A percentile compares a stretch with the other conserved stretches of the same genome.
Evolutionary conservation across 2,329 filamentous ascomycete genomes (phyloP).

Genomic region (Aspergillus proliferans): DNA sequence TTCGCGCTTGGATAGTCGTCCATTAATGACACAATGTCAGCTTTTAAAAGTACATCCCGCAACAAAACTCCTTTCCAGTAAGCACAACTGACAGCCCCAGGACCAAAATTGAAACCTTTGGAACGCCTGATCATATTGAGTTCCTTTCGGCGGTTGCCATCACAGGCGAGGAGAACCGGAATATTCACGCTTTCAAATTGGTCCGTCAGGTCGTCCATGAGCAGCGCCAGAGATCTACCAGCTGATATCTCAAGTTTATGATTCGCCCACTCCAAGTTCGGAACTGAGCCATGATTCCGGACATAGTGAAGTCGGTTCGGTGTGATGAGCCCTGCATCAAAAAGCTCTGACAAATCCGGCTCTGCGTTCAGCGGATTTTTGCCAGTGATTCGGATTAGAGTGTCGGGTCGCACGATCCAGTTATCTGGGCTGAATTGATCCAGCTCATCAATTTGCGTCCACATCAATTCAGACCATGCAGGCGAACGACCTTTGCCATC

Average conservation of each 20-base stretch:
- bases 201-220: conserved; percentile 43
- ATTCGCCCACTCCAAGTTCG: conserved; percentile 45
- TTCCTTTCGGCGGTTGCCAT: conserved; percentile 48
- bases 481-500: conserved; percentile 38
- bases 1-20: conserved; percentile 12
- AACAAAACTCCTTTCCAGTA: conserved; percentile 48
- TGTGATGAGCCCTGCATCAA: conserved; percentile 45
- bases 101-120: conserved; percentile 46
- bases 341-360: conserved; percentile 37
- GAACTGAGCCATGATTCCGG: conserved; percentile 50
- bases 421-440: conserved; percentile 51
- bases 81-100: conserved; percentile 43
- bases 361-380: conserved; percentile 51
- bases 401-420: conserved; percentile 45
- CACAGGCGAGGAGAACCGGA: conserved; percentile 44
- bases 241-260: conserved; percentile 43
- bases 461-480: conserved; percentile 24
- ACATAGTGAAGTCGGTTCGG: conserved; percentile 49
- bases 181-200: conserved; percentile 45
- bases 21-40: conserved; percentile 28
- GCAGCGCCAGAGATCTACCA: conserved; percentile 31
- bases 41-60: conserved; percentile 40
- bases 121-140: conserved; percentile 46
- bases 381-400: conserved; percentile 47
- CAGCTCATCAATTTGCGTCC: conserved; percentile 42